phyloP scores from a whole-genome alignment of 768 basidiomycete genomes.

The Ramaria rubella region DNA sequence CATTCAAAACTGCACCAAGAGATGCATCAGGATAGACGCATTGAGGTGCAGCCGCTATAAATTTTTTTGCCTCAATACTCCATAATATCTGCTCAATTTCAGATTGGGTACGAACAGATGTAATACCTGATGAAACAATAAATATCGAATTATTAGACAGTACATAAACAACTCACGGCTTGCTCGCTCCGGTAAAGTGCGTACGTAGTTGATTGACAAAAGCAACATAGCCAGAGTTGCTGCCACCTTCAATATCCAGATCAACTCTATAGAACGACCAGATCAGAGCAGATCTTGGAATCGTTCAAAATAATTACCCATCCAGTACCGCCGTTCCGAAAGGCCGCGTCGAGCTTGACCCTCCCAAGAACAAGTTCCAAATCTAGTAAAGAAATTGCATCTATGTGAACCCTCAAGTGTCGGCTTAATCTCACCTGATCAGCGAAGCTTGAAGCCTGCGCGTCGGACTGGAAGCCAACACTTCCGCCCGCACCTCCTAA shows the following conservation, averaged over 20 bases:
- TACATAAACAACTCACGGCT: conserved; percentile 34
- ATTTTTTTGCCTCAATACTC: too few relatives aligned
- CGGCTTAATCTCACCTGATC: conserved; percentile 28
- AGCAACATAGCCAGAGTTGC: conserved; percentile 39
- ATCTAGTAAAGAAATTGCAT: conserved; percentile 24
- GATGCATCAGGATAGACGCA: conserved; percentile 67
- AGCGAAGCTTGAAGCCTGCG: conserved; percentile 52
- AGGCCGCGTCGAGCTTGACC: conserved; percentile 52
- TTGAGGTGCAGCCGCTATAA: conserved; percentile 42
- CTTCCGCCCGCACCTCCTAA: conserved; percentile 57
- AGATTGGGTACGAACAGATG: neutral
- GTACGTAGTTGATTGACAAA: conserved; percentile 54
- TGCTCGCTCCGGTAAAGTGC: conserved; percentile 43
- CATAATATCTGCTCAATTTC: neutral
- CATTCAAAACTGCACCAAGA: conserved; percentile 51
- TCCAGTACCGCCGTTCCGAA: conserved; percentile 69
- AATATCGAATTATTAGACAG: neutral
- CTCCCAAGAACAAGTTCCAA: conserved; percentile 70
- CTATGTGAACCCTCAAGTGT: neutral
- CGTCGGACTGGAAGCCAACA: conserved; percentile 52
- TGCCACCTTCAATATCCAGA: conserved; percentile 71
- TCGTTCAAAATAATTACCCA: conserved; percentile 37
- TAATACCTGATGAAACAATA: neutral
- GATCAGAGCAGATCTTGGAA: neutral
- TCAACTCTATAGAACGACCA: conserved; percentile 39